A percentile compares a stretch with the other conserved stretches of the same genome.
phyloP scores from a whole-genome alignment of 1,139 yeast genomes.

The Protomyces gravidus region DNA sequence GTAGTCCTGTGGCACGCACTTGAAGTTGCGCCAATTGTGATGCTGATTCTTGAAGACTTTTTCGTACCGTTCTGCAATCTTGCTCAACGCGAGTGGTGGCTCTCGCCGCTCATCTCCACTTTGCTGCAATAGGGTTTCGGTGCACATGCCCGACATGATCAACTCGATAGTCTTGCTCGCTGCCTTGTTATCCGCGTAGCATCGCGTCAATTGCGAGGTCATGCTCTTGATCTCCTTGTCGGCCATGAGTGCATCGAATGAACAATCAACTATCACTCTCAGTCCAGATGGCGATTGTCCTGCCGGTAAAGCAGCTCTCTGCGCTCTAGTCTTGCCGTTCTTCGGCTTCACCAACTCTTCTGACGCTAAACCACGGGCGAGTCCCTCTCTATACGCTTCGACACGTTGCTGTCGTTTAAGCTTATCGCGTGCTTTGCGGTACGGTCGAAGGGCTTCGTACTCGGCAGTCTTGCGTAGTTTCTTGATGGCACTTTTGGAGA shows the following conservation, averaged over 20 bases:
- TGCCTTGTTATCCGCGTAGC: constrained; percentile 71
- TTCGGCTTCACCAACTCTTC: constrained; percentile 9
- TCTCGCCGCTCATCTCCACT: neutral
- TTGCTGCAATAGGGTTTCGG: neutral
- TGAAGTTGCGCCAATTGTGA: constrained; percentile 61
- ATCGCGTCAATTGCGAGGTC: constrained; percentile 73
- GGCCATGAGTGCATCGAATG: constrained; percentile 82
- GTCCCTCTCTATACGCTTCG: constrained; percentile 28
- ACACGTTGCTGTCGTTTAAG: constrained; percentile 42
- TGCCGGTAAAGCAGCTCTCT: neutral
- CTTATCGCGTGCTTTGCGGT: constrained; percentile 37
- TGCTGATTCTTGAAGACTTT: constrained; percentile 54
- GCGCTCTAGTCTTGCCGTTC: neutral
- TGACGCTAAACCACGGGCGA: neutral
- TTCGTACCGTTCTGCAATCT: constrained; percentile 65
- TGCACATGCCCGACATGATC: constrained; percentile 48
- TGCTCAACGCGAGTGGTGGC: constrained; percentile 26
- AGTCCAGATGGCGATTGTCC: constrained; percentile 34
- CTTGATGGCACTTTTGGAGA: constrained; percentile 20
- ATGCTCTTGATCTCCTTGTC: constrained; percentile 71
- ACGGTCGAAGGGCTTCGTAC: constrained; percentile 17
- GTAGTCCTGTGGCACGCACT: constrained; percentile 51
- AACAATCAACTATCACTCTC: constrained; percentile 75
- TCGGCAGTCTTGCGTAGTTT: constrained; percentile 1
- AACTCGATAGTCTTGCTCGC: constrained; percentile 60